Evolutionary conservation across 768 basidiomycete genomes (phyloP).

Genomic region (Leucocoprinus leucothites): DNA sequence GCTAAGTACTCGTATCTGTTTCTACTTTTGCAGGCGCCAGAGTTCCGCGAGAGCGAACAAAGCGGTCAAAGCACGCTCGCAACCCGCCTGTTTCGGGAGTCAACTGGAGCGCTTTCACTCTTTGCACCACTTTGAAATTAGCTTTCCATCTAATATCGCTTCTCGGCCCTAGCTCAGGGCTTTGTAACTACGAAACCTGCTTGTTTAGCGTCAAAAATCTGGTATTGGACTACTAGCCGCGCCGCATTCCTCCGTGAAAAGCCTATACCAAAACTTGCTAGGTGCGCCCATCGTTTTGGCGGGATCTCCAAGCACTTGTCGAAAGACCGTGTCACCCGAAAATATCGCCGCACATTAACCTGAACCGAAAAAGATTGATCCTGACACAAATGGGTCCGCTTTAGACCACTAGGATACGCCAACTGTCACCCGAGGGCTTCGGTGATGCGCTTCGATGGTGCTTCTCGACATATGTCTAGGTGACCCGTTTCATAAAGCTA

Average conservation of each 20-base stretch:
- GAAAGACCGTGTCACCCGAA: background rate
- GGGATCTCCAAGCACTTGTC: no score
- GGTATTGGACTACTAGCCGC: no score
- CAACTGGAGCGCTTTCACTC: no score
- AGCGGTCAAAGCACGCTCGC: background rate
- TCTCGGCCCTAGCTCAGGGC: background rate
- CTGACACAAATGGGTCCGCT: slow-evolving; percentile 2
- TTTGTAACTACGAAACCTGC: no score
- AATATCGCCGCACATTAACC: slow-evolving; percentile 7
- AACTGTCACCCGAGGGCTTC: slow-evolving; percentile 7
- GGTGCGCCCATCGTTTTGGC: no score
- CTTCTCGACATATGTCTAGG: background rate
- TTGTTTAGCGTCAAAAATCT: no score
- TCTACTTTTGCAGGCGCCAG: background rate
- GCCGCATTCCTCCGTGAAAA: no score
- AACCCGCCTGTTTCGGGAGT: background rate
- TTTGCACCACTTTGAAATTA: background rate
- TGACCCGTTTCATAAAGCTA: background rate
- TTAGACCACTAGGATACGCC: background rate
- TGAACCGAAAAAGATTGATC: background rate
- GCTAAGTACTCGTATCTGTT: background rate
- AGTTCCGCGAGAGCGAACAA: background rate
- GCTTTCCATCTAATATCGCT: background rate
- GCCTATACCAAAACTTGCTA: no score
- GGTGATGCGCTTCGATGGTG: background rate